Evolutionary conservation across 2,329 filamentous ascomycete genomes (phyloP).

Genomic region (Paramyrothecium sp.): DNA sequence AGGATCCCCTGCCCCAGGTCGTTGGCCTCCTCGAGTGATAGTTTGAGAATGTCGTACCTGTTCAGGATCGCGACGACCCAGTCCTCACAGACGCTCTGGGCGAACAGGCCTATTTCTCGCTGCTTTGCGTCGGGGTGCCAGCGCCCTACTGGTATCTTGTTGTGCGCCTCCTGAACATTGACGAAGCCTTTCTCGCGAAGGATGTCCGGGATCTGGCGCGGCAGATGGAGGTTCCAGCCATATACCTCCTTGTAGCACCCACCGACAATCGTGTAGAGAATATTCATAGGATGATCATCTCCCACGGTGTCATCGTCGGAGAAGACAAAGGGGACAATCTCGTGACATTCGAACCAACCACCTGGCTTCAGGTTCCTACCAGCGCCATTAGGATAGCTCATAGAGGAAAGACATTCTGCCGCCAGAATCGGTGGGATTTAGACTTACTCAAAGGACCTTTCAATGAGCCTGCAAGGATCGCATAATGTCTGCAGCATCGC

Average conservation of each 20-base stretch:
- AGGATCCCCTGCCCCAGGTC: constrained; percentile 27
- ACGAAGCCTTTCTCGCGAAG: constrained; percentile 31
- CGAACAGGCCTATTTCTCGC: constrained; percentile 36
- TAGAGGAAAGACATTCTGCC: not conserved
- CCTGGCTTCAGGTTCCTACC: constrained; percentile 32
- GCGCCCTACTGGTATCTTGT: constrained; percentile 32
- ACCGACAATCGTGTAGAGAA: constrained; percentile 28
- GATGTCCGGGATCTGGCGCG: constrained; percentile 21
- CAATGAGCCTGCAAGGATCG: constrained; percentile 47
- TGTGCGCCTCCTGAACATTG: constrained; percentile 26
- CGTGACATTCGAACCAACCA: constrained; percentile 39
- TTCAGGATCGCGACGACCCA: constrained; percentile 31
- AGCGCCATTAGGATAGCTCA: constrained; percentile 6
- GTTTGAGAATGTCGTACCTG: constrained; percentile 28
- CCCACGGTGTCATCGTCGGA: constrained; percentile 28
- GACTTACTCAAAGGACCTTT: constrained; percentile 42
- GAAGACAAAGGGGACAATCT: constrained; percentile 27
- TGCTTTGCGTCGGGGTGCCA: constrained; percentile 32
- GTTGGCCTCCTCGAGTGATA: constrained; percentile 31
- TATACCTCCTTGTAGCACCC: constrained; percentile 28
- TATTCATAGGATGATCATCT: constrained; percentile 27
- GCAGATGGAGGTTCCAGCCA: constrained; percentile 32
- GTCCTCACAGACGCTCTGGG: constrained; percentile 31
- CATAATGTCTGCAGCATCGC: constrained; percentile 49
- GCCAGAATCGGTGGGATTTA: not conserved